Percentiles rank a stretch among this genome's conserved stretches.
phyloP scores from a whole-genome alignment of 2,329 filamentous ascomycete species.

The Thyridium curvatum region DNA sequence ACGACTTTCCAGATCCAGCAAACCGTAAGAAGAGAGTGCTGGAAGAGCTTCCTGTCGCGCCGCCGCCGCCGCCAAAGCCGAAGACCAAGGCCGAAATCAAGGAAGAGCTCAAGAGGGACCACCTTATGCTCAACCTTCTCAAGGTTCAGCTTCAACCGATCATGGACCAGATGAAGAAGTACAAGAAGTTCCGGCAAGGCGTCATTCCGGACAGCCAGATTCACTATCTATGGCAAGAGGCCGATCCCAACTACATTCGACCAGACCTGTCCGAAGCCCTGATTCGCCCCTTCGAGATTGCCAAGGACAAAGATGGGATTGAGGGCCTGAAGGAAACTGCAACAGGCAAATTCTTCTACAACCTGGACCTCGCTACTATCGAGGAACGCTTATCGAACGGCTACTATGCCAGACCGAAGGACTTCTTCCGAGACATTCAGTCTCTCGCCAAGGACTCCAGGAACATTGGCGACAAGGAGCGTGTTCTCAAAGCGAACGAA shows the following conservation, averaged over 20 bases:
- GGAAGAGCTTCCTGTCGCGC: slow-evolving; percentile 69
- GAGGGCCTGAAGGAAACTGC: slow-evolving; percentile 68
- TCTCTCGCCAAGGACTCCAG: slow-evolving; percentile 79
- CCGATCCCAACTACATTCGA: slow-evolving; percentile 64
- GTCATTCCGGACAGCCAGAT: slow-evolving; percentile 70
- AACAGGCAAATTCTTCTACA: slow-evolving; percentile 86
- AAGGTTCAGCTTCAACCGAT: slow-evolving; percentile 89
- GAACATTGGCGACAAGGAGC: slow-evolving; percentile 73
- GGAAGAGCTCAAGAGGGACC: slow-evolving; percentile 73
- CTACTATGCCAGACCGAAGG: slow-evolving; percentile 85
- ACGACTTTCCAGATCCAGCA: slow-evolving; percentile 79
- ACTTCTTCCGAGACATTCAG: slow-evolving; percentile 85
- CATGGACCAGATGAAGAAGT: slow-evolving; percentile 96
- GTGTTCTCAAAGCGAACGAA: slow-evolving; percentile 83
- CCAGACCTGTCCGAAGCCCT: slow-evolving; percentile 45
- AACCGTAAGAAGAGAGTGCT: slow-evolving; percentile 83
- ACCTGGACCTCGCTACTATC: slow-evolving; percentile 85
- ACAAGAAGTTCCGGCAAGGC: slow-evolving; percentile 79
- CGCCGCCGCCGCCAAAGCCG: slow-evolving; percentile 60
- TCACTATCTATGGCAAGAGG: slow-evolving; percentile 77
- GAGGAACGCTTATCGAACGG: slow-evolving; percentile 96
- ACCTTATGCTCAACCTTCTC: slow-evolving; percentile 75
- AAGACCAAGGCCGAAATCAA: slow-evolving; percentile 75
- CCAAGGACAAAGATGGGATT: slow-evolving; percentile 71
- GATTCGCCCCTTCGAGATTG: slow-evolving; percentile 70